phyloP scores from a whole-genome alignment of 2,329 filamentous ascomycete species.

The Alternaria sp. region DNA sequence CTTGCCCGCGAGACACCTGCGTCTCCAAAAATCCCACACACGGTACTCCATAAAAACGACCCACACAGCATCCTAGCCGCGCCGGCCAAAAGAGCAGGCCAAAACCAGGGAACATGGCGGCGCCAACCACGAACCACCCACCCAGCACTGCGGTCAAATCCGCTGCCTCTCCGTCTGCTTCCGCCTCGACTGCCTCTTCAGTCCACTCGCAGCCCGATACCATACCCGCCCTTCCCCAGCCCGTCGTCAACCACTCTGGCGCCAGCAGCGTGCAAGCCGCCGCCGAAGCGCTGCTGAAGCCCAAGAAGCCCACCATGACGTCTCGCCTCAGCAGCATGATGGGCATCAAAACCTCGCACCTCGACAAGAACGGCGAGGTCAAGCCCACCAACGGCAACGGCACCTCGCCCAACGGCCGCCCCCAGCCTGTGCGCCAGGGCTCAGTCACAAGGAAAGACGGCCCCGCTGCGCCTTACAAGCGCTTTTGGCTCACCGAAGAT shows the following conservation, averaged over 20 bases:
- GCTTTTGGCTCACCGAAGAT: constrained; percentile 68
- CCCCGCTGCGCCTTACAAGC: constrained; percentile 40
- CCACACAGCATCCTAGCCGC: constrained; percentile 22
- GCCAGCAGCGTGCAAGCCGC: constrained; percentile 41
- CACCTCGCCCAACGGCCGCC: constrained; percentile 33
- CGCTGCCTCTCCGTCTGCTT: constrained; percentile 42
- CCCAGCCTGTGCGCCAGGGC: constrained; percentile 39
- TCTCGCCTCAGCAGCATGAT: constrained; percentile 55
- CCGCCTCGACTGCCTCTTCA: constrained; percentile 49
- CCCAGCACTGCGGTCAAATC: constrained; percentile 39
- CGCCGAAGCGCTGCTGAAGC: constrained; percentile 45
- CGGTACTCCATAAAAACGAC: constrained; percentile 23
- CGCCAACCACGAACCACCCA: constrained; percentile 39
- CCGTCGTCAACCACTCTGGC: constrained; percentile 34
- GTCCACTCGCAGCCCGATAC: constrained; percentile 49
- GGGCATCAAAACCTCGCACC: constrained; percentile 39
- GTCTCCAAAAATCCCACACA: constrained; percentile 36
- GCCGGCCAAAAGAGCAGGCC: constrained; percentile 12
- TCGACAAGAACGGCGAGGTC: constrained; percentile 41
- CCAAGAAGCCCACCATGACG: constrained; percentile 54
- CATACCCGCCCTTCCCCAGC: constrained; percentile 37
- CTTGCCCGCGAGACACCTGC: constrained; percentile 52
- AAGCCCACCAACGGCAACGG: constrained; percentile 45
- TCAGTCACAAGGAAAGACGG: constrained; percentile 44
- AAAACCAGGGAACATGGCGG: constrained; percentile 41